Conservation (phyloP, 805 yeast species). For the Nakazawaea ambrosiae region DNA sequence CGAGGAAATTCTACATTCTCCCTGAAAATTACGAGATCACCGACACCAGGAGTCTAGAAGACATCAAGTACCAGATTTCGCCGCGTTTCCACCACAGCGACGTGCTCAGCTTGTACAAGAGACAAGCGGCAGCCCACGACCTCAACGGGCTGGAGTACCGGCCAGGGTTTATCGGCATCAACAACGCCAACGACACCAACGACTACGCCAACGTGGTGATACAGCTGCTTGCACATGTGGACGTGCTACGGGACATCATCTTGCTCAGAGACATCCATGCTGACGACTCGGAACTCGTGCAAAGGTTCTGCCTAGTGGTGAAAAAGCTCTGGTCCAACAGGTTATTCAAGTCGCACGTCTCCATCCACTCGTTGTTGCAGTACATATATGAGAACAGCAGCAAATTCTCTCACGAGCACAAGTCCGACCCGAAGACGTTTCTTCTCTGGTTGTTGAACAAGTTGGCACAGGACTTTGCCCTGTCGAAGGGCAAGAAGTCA, state of each 20-base stretch:
- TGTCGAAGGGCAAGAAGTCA: constrained; percentile 15
- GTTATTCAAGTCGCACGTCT: constrained; percentile 53
- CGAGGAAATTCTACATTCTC: constrained; percentile 43
- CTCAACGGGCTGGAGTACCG: constrained; percentile 37
- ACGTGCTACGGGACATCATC: constrained; percentile 39
- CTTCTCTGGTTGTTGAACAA: constrained; percentile 53
- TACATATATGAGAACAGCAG: constrained; percentile 36
- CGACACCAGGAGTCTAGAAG: constrained; percentile 31
- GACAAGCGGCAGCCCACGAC: constrained; percentile 27
- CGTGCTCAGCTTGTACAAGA: constrained; percentile 23
- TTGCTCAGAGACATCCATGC: constrained; percentile 22
- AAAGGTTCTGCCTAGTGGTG: constrained; percentile 36
- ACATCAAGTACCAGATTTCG: constrained; percentile 42
- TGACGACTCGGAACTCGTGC: constrained; percentile 26
- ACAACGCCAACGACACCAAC: constrained; percentile 36
- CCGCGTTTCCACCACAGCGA: constrained; percentile 40
- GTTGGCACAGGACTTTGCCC: constrained; percentile 24
- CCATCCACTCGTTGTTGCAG: constrained; percentile 61
- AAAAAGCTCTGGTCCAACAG: constrained; percentile 60
- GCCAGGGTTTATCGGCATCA: constrained; percentile 65
- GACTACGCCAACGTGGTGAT: constrained; percentile 54
- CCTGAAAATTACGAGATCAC: constrained; percentile 52
- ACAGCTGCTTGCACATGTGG: constrained; percentile 48
- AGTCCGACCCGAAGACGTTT: constrained; percentile 49
- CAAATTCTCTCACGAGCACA: constrained; percentile 29